Evolutionary conservation across 306 rosid species (phyloP).

Genomic region (Glycine soja): DNA sequence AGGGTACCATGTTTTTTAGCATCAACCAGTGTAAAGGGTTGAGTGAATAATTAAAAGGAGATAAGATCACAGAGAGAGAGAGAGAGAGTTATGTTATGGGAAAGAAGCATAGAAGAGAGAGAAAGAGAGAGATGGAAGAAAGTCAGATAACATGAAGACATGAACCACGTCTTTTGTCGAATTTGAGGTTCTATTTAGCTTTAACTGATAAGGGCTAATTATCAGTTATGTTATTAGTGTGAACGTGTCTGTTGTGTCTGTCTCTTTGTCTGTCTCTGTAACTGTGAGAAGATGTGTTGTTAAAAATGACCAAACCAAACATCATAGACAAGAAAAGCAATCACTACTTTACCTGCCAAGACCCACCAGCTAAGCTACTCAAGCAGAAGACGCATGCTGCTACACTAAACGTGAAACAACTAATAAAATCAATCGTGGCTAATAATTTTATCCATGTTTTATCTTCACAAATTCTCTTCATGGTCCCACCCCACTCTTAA

Average conservation of each 20-base stretch:
- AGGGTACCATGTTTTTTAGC: slow-evolving; percentile 42
- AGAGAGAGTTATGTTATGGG: slow-evolving; percentile 7
- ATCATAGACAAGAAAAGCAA: slow-evolving; percentile 33
- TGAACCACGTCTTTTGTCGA: slow-evolving; percentile 50
- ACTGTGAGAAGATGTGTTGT: not conserved
- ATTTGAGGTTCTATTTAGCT: slow-evolving; percentile 46
- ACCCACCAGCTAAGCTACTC: slow-evolving; percentile 41
- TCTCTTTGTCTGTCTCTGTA: not conserved
- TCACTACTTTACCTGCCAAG: slow-evolving; percentile 39
- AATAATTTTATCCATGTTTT: slow-evolving; percentile 2
- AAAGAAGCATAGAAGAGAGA: not conserved
- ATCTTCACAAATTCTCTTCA: not conserved
- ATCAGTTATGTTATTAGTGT: not conserved
- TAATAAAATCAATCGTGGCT: slow-evolving; percentile 10
- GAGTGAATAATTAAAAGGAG: slow-evolving; percentile 53
- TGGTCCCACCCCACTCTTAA: not conserved
- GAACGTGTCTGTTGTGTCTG: slow-evolving; percentile 16
- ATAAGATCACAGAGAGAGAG: slow-evolving; percentile 46
- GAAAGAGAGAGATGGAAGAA: slow-evolving; percentile 36
- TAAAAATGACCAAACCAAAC: slow-evolving; percentile 23
- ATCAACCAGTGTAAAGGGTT: slow-evolving; percentile 50
- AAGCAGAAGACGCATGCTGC: slow-evolving; percentile 32
- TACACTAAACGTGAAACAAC: not conserved
- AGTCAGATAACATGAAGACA: slow-evolving; percentile 51
- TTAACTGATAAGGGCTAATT: slow-evolving; percentile 9